Base-by-base conservation (phyloP, 139 green algal species). In the Chlorella vulgaris region DNA sequence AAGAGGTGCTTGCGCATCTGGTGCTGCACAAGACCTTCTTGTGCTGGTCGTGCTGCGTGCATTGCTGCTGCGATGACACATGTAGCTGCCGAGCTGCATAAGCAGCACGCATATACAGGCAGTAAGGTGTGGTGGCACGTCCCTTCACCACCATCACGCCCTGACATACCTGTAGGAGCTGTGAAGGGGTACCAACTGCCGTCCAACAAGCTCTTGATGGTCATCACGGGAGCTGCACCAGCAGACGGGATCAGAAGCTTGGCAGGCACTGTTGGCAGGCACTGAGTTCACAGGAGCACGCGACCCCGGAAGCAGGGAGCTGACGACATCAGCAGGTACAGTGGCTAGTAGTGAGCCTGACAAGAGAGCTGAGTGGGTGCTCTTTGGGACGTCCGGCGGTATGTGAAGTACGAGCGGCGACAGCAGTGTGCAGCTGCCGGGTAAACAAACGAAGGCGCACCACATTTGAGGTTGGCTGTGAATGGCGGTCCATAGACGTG, bases 401-500 rank as follows among this genome's bases (percentile, higher is more conserved):
- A n/a, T n/a, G n/a, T n/a, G n/a, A n/a, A n/a, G n/a, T n/a, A n/a
- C n/a, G n/a, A n/a, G n/a, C n/a, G n/a, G n/a, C n/a, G n/a, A n/a
- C n/a, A n/a, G n/a, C n/a, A n/a, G n/a, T n/a, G n/a, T n/a, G n/a
- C n/a, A n/a, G n/a, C n/a, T n/a, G n/a, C n/a, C n/a, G n/a, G n/a
- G n/a, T n/a, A n/a, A n/a, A n/a, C n/a, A n/a, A n/a, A n/a, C n/a
- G n/a, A n/a, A n/a, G n/a, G n/a, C 68, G 29, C 40, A 75, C 68
- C 68, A 40, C 68, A 58, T 10, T 58, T 75, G 68, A 58, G 58
- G 40, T 69, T 81, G 53, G 71, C 65, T 65, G 51, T 63, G 5
- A 81, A 51, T 3, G 85, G 82, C 0, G 90, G 90, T 4, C 90
- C 90, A 36, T 83, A 70, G 33, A 93, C 82, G 3, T 85, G 36